These are phyloP conservation scores for Mortierella sp. DNA, from an alignment of 371 early-diverging fungal species.

Conservation along the genomic window DNA sequence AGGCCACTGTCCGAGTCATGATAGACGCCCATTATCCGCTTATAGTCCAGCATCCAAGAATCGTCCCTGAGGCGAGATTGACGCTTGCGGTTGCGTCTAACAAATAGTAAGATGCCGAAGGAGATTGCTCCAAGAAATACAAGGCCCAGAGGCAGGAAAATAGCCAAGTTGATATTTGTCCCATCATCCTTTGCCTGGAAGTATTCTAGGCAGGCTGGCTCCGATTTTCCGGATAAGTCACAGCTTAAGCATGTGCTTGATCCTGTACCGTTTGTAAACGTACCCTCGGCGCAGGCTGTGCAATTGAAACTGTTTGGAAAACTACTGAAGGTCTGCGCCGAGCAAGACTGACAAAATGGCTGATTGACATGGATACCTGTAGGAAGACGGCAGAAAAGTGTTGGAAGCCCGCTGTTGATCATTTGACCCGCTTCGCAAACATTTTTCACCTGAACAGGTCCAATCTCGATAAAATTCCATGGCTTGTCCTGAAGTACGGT, in stretches of 20 bases:
- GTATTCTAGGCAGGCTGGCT: conserved; percentile 22
- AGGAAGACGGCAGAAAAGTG: conserved; percentile 24
- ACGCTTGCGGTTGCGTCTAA: conserved; percentile 30
- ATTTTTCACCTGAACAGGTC: conserved; percentile 23
- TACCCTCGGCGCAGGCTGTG: conserved; percentile 29
- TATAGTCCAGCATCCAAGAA: conserved; percentile 56
- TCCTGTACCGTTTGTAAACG: conserved; percentile 32
- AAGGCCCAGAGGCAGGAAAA: conserved; percentile 39
- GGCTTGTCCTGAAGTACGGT: conserved; percentile 40
- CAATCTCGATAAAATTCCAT: conserved; percentile 38
- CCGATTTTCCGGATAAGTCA: conserved; percentile 14
- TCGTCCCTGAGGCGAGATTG: conserved; percentile 46
- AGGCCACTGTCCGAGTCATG: conserved; percentile 41
- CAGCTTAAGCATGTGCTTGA: conserved; percentile 29
- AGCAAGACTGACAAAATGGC: conserved; percentile 34
- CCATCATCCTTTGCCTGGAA: conserved; percentile 15
- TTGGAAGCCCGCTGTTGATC: conserved; percentile 11
- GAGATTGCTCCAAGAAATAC: conserved; percentile 10
- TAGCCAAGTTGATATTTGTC: conserved; percentile 23
- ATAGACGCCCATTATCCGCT: conserved; percentile 46
- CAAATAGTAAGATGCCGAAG: conserved; percentile 2
- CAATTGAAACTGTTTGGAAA: conserved; percentile 27
- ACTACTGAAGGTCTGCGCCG: conserved; percentile 22
- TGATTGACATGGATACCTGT: conserved; percentile 14
- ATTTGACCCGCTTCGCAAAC: conserved; percentile 34